Percentiles rank a stretch among this genome's conserved stretches.
Evolutionary conservation across 371 early-diverging fungal genomes (phyloP).

Genomic region (Mortierella sp.): DNA sequence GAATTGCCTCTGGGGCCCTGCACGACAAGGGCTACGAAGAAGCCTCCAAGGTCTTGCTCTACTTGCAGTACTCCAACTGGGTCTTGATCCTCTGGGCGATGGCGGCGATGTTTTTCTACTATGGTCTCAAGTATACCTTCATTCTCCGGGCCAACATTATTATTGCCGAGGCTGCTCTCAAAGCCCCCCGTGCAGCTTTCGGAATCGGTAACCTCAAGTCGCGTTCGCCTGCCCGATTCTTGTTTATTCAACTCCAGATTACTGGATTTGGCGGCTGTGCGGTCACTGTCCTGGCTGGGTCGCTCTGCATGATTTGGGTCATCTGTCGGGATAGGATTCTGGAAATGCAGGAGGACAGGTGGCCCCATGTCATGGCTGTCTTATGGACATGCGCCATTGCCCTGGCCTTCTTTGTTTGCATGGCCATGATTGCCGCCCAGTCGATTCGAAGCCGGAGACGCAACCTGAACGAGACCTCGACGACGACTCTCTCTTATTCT

Average conservation of each 20-base stretch:
- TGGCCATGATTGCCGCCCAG: constrained; percentile 35
- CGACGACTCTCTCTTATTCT: constrained; percentile 34
- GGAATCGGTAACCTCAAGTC: constrained; percentile 55
- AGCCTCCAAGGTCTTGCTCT: constrained; percentile 19
- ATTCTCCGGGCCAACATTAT: constrained; percentile 58
- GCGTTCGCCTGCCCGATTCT: constrained; percentile 46
- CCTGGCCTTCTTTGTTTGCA: constrained; percentile 40
- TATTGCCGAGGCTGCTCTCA: constrained; percentile 54
- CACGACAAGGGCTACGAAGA: constrained; percentile 28
- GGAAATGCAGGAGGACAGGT: constrained; percentile 24
- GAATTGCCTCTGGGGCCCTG: constrained; percentile 42
- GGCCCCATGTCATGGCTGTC: constrained; percentile 39
- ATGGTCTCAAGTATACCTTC: constrained; percentile 57
- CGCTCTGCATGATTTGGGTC: constrained; percentile 52
- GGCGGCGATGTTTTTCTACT: constrained; percentile 52
- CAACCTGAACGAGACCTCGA: constrained; percentile 40
- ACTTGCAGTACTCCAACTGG: constrained; percentile 57
- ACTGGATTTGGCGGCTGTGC: constrained; percentile 55
- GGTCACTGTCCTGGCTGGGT: constrained; percentile 40
- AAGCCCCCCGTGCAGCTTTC: constrained; percentile 51
- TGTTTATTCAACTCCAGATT: constrained; percentile 56
- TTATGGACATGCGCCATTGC: constrained; percentile 55
- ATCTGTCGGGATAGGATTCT: constrained; percentile 36
- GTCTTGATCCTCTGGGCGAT: constrained; percentile 52
- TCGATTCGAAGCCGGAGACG: constrained; percentile 42